phyloP scores from a whole-genome alignment of 2,329 filamentous ascomycete species.

The Exophiala calicioides region DNA sequence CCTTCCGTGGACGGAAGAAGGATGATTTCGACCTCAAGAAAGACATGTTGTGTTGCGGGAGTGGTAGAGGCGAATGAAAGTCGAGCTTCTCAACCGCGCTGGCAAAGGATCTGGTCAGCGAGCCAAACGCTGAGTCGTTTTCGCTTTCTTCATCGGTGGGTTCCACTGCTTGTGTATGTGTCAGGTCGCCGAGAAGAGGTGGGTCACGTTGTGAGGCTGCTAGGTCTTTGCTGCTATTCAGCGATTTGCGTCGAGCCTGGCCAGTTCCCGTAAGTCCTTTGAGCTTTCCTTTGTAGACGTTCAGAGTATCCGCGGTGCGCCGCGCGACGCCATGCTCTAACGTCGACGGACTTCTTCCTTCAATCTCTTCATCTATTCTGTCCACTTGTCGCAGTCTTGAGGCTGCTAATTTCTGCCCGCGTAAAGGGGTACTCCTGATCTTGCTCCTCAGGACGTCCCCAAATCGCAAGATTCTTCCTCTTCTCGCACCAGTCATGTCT shows the following conservation, averaged over 20 bases:
- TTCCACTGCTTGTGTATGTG: slow-evolving; percentile 11
- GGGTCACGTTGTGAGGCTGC: slow-evolving; percentile 6
- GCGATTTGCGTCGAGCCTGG: slow-evolving; percentile 19
- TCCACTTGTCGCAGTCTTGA: neutral
- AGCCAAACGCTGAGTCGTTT: slow-evolving; percentile 23
- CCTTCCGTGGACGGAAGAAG: slow-evolving; percentile 20
- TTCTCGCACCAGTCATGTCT: slow-evolving; percentile 4
- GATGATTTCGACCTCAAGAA: slow-evolving; percentile 20
- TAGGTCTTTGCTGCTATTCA: slow-evolving; percentile 12
- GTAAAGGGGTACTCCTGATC: slow-evolving; percentile 3
- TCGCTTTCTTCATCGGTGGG: slow-evolving; percentile 13
- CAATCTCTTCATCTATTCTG: neutral
- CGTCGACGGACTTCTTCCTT: neutral
- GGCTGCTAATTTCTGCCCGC: neutral
- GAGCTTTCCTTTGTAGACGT: slow-evolving; percentile 24
- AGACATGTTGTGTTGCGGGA: slow-evolving; percentile 15
- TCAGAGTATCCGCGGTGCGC: slow-evolving; percentile 18
- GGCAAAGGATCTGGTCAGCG: slow-evolving; percentile 28
- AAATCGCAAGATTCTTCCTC: slow-evolving; percentile 13
- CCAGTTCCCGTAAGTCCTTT: slow-evolving; percentile 18
- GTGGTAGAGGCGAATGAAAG: slow-evolving; percentile 21
- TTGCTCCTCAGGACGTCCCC: slow-evolving; percentile 14
- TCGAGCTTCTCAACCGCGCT: slow-evolving; percentile 30
- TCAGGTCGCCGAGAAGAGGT: slow-evolving; percentile 21
- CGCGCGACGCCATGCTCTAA: slow-evolving; percentile 4